Evolutionary conservation across 108 stramenopile species (phyloP), one percentile per base, ranked within the genome.

Genomic region (Cyclotella atomus): DNA sequence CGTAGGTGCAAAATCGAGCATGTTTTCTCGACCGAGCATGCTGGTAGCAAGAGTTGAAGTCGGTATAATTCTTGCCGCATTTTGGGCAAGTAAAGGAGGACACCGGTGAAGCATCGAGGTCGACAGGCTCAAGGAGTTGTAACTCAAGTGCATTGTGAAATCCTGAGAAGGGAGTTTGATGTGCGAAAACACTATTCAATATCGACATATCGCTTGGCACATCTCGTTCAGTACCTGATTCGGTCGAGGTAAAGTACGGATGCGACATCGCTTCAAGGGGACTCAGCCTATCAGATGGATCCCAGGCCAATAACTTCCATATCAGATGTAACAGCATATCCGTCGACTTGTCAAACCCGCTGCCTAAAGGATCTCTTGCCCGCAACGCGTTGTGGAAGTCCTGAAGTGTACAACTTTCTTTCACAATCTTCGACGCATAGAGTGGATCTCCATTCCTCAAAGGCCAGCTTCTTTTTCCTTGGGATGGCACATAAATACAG

Each of bases 21-120:
- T 98, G 96, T 54, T 82, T 81, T 61, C 97, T 63, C 2, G 81
- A 68, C 41, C 65, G 79, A 20, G 90, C 93, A 85, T 97, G 97
- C 38, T 63, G 46, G 55, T 91, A 88, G 68, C 97, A 98, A 27
- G 92, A 91, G 17, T 85, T 67, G 83, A 89, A 94, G 49, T 96
- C 91, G 25, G 70, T 44, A 61, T 93, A 97, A 6, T 68, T 79
- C 33, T 93, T 87, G 2, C 83, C 83, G 62, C 97, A 97, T 47
- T 82, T 66, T 1, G 92, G 92, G 65, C 95, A 96, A 12, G 65
- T 24, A 65, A 91, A 96, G 59, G 85, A 74, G 21, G 89, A 43
- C 30, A 71, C 45, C 1, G 44, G 61, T 56, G 85, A 81, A 7
- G 65, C 56, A 44, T 82, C 68, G 33, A 90, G 77, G 62, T 92